phyloP scores from a whole-genome alignment of 2,329 filamentous ascomycete genomes.

The Fusarium kyushuense region DNA sequence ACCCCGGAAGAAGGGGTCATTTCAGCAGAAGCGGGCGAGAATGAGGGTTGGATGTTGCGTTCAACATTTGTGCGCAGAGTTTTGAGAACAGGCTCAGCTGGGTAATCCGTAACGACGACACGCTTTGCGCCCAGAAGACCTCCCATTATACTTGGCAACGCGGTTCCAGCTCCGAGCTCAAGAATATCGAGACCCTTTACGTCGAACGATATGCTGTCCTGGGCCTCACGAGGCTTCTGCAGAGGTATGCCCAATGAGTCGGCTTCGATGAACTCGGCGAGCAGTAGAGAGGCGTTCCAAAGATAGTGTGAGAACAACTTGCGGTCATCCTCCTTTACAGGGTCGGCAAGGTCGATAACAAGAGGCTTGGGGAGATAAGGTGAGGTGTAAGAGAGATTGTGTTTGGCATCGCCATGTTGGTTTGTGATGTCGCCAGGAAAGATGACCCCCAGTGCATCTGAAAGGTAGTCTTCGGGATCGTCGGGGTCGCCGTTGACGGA shows the following conservation, averaged over 20 bases:
- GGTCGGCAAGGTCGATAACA: constrained; percentile 61
- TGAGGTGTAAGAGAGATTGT: constrained; percentile 70
- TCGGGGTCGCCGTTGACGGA: constrained; percentile 43
- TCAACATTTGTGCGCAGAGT: constrained; percentile 70
- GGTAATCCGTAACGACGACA: constrained; percentile 76
- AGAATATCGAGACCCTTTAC: constrained; percentile 66
- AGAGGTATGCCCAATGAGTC: constrained; percentile 53
- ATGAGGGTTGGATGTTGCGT: constrained; percentile 59
- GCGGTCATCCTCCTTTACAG: constrained; percentile 64
- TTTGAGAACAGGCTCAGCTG: constrained; percentile 68
- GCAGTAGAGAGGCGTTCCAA: constrained; percentile 74
- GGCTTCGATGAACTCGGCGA: constrained; percentile 68
- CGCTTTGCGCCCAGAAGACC: constrained; percentile 61
- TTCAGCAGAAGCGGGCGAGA: constrained; percentile 50
- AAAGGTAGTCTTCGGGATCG: constrained; percentile 70
- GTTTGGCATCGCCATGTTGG: constrained; percentile 72
- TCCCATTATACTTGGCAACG: constrained; percentile 64
- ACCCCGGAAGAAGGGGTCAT: constrained; percentile 47
- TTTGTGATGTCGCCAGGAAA: constrained; percentile 76
- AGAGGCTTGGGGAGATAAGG: constrained; percentile 61
- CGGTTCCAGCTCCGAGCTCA: constrained; percentile 76
- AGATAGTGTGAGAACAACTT: constrained; percentile 77
- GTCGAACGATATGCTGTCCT: constrained; percentile 53
- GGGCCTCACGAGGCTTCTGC: constrained; percentile 26
- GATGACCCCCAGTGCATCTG: constrained; percentile 69